Percentiles rank a stretch among this genome's conserved stretches.
Evolutionary conservation across 805 yeast genomes (phyloP).

Genomic region (Candida namnaoensis): DNA sequence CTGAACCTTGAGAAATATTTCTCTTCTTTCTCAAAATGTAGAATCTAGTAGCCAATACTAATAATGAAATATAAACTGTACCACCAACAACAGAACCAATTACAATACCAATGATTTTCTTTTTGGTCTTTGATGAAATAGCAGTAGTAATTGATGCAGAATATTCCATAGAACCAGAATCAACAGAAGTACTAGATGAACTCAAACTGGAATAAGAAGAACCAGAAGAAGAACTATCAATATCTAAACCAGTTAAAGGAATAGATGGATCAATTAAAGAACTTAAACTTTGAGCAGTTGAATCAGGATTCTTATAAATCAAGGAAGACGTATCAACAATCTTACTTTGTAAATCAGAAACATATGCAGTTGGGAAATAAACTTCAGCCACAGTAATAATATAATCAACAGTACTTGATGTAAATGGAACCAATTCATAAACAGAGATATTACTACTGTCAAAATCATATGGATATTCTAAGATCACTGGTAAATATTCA

Average conservation of each 20-base stretch:
- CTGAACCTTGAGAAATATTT: constrained; percentile 3
- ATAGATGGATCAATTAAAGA: constrained; percentile 63
- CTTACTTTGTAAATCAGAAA: constrained; percentile 38
- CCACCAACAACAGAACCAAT: constrained; percentile 81
- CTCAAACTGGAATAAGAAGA: constrained; percentile 8
- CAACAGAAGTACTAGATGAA: constrained; percentile 2
- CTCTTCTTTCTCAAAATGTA: constrained; percentile 31
- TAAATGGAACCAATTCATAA: constrained; percentile 66
- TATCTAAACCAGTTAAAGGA: constrained; percentile 41
- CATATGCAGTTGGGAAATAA: constrained; percentile 57
- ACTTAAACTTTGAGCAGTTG: constrained; percentile 50
- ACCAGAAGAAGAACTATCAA: constrained; percentile 3
- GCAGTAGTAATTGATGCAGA: constrained; percentile 11
- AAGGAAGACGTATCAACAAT: constrained; percentile 44
- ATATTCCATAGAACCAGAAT: constrained; percentile 22
- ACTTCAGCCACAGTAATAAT: constrained; percentile 85
- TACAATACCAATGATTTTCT: constrained; percentile 65
- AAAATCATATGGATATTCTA: constrained; percentile 51
- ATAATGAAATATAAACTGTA: constrained; percentile 48
- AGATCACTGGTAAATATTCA: constrained; percentile 71
- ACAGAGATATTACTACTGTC: constrained; percentile 42
- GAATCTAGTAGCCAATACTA: constrained; percentile 46
- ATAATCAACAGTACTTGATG: constrained; percentile 45
- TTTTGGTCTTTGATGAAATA: constrained; percentile 21
- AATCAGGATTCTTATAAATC: constrained; percentile 51